Evolutionary conservation across 306 rosid species (phyloP), one percentile per base, ranked within the genome.

Genomic region (Luffa aegyptiaca): DNA sequence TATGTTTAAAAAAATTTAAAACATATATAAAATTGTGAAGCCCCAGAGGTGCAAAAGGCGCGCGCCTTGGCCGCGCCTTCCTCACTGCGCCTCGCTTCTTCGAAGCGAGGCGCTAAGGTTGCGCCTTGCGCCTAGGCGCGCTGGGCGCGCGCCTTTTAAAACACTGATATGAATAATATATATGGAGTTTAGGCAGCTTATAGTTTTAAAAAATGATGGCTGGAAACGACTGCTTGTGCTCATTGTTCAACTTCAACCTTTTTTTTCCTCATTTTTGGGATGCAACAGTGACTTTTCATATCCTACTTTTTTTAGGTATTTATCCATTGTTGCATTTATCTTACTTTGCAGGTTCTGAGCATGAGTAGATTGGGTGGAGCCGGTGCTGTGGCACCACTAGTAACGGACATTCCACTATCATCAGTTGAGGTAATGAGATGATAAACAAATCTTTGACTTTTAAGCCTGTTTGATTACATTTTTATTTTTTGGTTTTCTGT

Each of bases 361-460:
- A 90, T 94, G 97, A 94, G 98, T 82, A 87, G 98, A 88, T 82
- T 94, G 89, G 97, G 98, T 36, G 98, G 98, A 86, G 97, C 97
- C 55, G 97, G 97, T 83, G 98, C 98, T 11, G 98, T 94, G 65
- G 98, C 97, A 37, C 98, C 97, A 83, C 92, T 92, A 61, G 97
- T 92, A 84, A 92, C 94, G 37, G 98, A 94, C 70, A 88, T 92
- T 81, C 96, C 97, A 85, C 88, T 92, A 88, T 90, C 96, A 33
- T 92, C 98, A 18, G 92, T 92, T 44, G 94, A 94, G 98, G 98
- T 94, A 82, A 80, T 83, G 56, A 36, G 79, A 80, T 84, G 51
- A 35, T 56, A 59, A 46, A 62, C 17, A 31, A 41, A 58, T 59
- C 80, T 77, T 77, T 21, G 20, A 61, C 81, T 61, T 59, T 41